phyloP scores from a whole-genome alignment of 2,329 filamentous ascomycete genomes.

The Colletotrichum magnum region DNA sequence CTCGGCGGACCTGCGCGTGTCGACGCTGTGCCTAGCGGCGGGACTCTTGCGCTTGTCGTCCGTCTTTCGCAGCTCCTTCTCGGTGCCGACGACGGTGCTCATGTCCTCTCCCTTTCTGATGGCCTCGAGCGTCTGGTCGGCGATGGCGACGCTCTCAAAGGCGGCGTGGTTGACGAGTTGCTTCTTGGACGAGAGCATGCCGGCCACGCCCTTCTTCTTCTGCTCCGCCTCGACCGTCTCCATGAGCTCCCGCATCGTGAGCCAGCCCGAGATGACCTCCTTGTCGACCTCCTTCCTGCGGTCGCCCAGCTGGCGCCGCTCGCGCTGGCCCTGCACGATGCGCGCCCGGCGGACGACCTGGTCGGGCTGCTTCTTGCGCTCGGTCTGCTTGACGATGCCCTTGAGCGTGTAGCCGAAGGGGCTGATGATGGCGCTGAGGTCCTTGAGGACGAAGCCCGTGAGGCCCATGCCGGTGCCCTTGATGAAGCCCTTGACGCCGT shows the following conservation, averaged over 20 bases:
- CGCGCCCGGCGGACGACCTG: conserved; percentile 69
- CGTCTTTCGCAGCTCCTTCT: conserved; percentile 43
- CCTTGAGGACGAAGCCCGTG: conserved; percentile 75
- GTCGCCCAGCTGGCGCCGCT: conserved; percentile 54
- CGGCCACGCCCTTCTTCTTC: conserved; percentile 52
- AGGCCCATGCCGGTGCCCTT: conserved; percentile 75
- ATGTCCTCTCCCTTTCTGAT: conserved; percentile 60
- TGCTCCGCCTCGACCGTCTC: conserved; percentile 52
- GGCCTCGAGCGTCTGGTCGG: conserved; percentile 61
- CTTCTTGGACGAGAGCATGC: conserved; percentile 50
- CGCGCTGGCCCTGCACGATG: conserved; percentile 70
- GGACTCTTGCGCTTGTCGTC: conserved; percentile 41
- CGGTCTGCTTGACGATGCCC: conserved; percentile 72
- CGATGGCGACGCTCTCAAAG: conserved; percentile 65
- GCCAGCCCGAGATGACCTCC: conserved; percentile 57
- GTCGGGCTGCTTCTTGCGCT: conserved; percentile 66
- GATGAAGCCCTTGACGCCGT: conserved; percentile 61
- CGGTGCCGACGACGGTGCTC: conserved; percentile 48
- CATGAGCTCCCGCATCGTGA: conserved; percentile 57
- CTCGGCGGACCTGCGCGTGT: conserved; percentile 23
- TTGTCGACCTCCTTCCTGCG: conserved; percentile 46
- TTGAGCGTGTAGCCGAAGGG: conserved; percentile 75
- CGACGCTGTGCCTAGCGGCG: conserved; percentile 26
- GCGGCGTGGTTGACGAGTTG: conserved; percentile 58
- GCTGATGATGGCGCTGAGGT: conserved; percentile 72